Evolutionary conservation across 1,284 basidiomycete genomes (phyloP), one percentile per base, ranked within the genome.

Genomic region (Meripilus lineatus): DNA sequence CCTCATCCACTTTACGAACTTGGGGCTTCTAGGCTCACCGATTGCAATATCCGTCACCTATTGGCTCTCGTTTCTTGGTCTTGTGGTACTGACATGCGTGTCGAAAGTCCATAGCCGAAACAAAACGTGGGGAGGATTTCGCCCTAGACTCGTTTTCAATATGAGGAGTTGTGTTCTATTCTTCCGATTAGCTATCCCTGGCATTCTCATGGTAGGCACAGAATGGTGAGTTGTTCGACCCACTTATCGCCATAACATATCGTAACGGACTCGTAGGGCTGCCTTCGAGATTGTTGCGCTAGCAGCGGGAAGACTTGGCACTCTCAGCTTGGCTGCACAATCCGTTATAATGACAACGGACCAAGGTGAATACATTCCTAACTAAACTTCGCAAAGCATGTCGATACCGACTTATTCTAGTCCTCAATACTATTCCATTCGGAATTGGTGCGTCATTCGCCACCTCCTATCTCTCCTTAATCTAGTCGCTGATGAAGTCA

Each of bases 291-390:
- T 88, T 32, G 86, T 88, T 5, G 85, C 84, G 4, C 64, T 88
- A 17, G 81, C 81, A n/a, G 85, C 86, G 7, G 84, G 83, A 14
- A 68, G 76, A 17, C 66, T 89, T 1, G 84, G 84, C 7, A 56
- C 73, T n/a, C 58, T 83, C 28, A 67, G 84, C 1, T 69, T 89
- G 15, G 84, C 82, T 3, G 83, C 83, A 2, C 85, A 89, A 56
- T 81, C 82, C 1, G 79, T 87, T 32, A 86, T 89, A 47, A 87
- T 89, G 82, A 89, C 86, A n/a, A 77, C 80, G 10, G 86, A 89
- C 57, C 85, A 89, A 62, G 81, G 84, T 83, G 48, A 48, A 66
- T 54, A 11, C n/a, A 20, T 7, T 17, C 14, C n/a, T 26, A 18
- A n/a, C 24, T 35, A 17, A 21, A 17, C 13, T 14, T 28, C 18